phyloP scores from a whole-genome alignment of 306 rosid species.

The Morella rubra region DNA sequence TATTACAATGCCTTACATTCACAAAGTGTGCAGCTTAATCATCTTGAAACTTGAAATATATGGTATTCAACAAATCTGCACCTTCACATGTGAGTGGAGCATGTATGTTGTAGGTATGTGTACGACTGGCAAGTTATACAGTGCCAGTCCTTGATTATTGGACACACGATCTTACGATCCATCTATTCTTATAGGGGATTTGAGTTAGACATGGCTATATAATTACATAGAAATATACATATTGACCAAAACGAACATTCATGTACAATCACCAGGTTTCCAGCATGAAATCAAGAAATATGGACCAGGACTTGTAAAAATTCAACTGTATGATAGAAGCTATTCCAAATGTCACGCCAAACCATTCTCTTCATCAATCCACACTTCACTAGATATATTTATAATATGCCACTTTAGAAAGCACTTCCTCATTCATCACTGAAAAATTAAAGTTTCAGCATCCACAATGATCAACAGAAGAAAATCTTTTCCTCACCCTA shows the following conservation, averaged over 20 bases:
- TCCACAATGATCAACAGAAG: not conserved
- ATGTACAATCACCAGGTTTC: not conserved
- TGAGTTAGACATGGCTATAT: not conserved
- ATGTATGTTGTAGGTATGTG: not conserved
- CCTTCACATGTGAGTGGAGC: not conserved
- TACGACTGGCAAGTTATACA: not conserved
- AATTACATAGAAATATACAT: too few species aligned
- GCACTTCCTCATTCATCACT: not conserved
- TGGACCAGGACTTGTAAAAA: not conserved
- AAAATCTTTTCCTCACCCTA: conserved; percentile 55
- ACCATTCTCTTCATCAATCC: not conserved
- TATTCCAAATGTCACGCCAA: not conserved
- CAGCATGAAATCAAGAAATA: not conserved
- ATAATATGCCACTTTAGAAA: not conserved
- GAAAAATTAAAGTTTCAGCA: not conserved
- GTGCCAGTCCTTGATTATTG: too few species aligned
- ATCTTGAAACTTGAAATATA: too few species aligned
- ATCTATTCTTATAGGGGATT: not conserved
- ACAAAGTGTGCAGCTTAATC: too few species aligned
- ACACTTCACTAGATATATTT: not conserved
- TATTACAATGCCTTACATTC: not conserved
- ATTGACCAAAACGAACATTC: too few species aligned
- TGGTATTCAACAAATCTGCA: too few species aligned
- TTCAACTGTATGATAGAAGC: not conserved
- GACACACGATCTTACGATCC: not conserved